These are phyloP conservation scores for Penicillium brevicompactum DNA, from an alignment of 2,329 filamentous ascomycete genomes.

Conservation along the genomic window DNA sequence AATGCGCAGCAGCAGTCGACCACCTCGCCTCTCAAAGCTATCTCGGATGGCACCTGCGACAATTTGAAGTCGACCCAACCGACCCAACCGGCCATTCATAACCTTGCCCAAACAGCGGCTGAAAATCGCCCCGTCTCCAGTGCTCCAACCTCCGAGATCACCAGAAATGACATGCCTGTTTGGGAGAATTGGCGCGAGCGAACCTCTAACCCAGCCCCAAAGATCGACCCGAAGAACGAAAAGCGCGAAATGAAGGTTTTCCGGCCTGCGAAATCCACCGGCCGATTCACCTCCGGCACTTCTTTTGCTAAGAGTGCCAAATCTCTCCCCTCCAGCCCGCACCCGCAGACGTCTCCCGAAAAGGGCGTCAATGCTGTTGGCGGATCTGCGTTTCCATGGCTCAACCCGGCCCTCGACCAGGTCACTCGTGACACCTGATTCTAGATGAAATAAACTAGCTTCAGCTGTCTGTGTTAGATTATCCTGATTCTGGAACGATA, in stretches of 20 bases:
- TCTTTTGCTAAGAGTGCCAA: constrained; percentile 14
- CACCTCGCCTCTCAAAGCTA: constrained; percentile 24
- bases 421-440: constrained; percentile 11
- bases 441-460: constrained; percentile 30
- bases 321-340: constrained; percentile 13
- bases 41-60: constrained; percentile 27
- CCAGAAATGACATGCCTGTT: constrained; percentile 40
- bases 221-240: constrained; percentile 52
- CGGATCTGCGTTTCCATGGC: constrained; percentile 93
- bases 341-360: constrained; percentile 27
- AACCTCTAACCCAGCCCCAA: constrained; percentile 19
- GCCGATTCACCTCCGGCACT: constrained; percentile 34
- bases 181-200: constrained; percentile 68
- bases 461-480: constrained; percentile 7
- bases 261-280: constrained; percentile 68
- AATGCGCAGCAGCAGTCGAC: constrained; percentile 26
- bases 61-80: constrained; percentile 20
- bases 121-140: constrained; percentile 1
- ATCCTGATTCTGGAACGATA: constrained; percentile 2
- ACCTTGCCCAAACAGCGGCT: constrained; percentile 8
- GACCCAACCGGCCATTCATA: not conserved
- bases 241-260: constrained; percentile 81
- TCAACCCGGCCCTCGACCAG: constrained; percentile 57
- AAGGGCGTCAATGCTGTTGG: constrained; percentile 75
- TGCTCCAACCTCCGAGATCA: constrained; percentile 20